Conservation (phyloP, 2,329 filamentous ascomycete species). For the Fusarium neocosmosporiellum region DNA sequence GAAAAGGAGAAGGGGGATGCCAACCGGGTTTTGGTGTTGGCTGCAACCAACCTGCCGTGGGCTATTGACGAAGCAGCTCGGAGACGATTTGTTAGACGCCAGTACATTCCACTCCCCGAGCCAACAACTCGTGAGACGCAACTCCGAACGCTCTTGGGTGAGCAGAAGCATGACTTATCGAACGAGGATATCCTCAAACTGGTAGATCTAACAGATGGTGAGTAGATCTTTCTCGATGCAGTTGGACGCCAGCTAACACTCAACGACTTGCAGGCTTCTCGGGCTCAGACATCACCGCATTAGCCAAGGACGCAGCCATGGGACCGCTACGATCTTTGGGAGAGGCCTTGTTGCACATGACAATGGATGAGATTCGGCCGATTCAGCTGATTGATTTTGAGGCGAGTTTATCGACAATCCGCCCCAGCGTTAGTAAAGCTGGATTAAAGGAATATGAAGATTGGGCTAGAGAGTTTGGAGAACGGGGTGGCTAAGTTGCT, state of each 20-base stretch:
- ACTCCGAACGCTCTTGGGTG: conserved; percentile 80
- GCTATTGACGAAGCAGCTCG: conserved; percentile 96
- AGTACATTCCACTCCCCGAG: conserved; percentile 96
- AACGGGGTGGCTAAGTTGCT: conserved; percentile 77
- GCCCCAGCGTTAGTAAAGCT: conserved; percentile 87
- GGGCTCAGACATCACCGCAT: conserved; percentile 93
- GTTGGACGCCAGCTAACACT: conserved; percentile 5
- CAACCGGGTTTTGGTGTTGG: conserved; percentile 89
- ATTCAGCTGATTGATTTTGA: conserved; percentile 87
- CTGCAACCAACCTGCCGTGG: conserved; percentile 97
- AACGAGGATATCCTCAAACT: conserved; percentile 78
- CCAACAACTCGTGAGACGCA: conserved; percentile 83
- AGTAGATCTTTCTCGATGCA: conserved; percentile 39
- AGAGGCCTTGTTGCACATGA: conserved; percentile 89
- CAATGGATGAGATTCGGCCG: conserved; percentile 92
- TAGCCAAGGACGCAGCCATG: conserved; percentile 99
- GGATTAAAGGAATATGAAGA: conserved; percentile 92
- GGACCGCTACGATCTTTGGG: conserved; percentile 90
- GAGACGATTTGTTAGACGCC: conserved; percentile 88
- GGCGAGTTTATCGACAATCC: conserved; percentile 83
- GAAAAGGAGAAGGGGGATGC: conserved; percentile 82
- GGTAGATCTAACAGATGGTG: conserved; percentile 87
- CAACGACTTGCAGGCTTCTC: conserved; percentile 79
- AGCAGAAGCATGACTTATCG: conserved; percentile 85
- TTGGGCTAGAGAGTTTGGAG: conserved; percentile 94